Base-by-base conservation (phyloP, 108 stramenopile species). In the Thalassiosira profunda region DNA sequence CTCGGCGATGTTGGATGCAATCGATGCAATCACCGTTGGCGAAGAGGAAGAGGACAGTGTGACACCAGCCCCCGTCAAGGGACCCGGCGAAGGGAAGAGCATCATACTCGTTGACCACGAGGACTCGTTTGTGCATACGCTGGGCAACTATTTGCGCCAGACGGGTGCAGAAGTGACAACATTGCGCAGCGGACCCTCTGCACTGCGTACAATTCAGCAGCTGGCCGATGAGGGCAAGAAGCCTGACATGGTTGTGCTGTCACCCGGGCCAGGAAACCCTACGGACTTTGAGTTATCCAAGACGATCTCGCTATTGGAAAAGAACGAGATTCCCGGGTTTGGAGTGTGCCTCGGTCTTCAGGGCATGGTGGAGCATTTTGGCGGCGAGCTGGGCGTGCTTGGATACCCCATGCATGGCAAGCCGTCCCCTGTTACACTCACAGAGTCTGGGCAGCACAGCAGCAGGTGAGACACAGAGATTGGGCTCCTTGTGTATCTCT, bases 61-160 rank as follows among this genome's bases (percentile, higher is more conserved):
- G 10, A 68, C 70, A 2, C 31, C 31, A 24, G 41, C 54, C 23
- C 35, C 59, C 12, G 73, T 69, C 1, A 63, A 67, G 9, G 86
- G 78, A 40, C 83, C 83, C 44, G 96, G 96, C 0, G 53, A 62
- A 33, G 97, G 96, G 34, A 97, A 93, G 84, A 67, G 62, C 14
- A 86, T 98, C 18, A 81, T 99, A 37, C 84, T 99, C 36, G 84
- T 99, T 38, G 98, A 99, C 69, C 98, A 99, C 72, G 94, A 99
- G 67, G 98, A 99, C 74, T 98, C 97, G 0, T 99, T 99, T 69
- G 98, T 99, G 15, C 98, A 99, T 77, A 99, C 98, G 18, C 87
- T 99, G 28, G 97, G 97, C 30, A 98, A 99, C 68, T 99, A 99
- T 66, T 72, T 99, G 40, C 95, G 98, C 8, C 98, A 99, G 80